Evolutionary conservation across 441 rosid genomes (phyloP), one percentile per base, ranked within the genome.

Genomic region (Arabidopsis hybrid): DNA sequence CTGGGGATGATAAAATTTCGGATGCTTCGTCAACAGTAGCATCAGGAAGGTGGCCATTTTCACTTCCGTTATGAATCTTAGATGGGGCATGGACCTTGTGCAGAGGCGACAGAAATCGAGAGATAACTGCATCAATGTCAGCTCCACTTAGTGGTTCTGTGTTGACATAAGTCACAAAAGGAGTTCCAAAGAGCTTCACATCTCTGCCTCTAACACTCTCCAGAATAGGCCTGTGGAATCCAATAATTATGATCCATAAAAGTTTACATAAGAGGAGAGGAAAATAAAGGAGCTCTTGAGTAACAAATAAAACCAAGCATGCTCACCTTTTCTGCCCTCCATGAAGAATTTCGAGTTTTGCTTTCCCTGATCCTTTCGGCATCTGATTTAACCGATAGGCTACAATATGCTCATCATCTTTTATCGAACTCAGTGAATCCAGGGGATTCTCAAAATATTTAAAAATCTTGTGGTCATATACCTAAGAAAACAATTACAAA

Each of bases 281-380:
- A 57, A 42, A 17, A 21, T 49, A 39, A 11, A 34, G 17, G 14
- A 38, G 13, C 39, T 43, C 21, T 47, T 14, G 57, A 45, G 43
- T 55, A 31, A 18, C 6, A 7, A 8, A 66, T 21, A 2, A 66
- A 72, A 65, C 45, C 17, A 65, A 74, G 75, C 26, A 31, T 66
- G 36, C 85, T 83, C 73, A 95, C 99, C 82, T 88, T 65, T 83
- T 87, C 67, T 56, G 77, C 82, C 79, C 78, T 46, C 87, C 85
- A 76, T 88, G 91, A 68, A 86, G 80, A 39, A 95, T 79, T 84
- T 87, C 91, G 26, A 95, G 78, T 77, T 71, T 95, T 73, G 58
- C 85, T 80, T 88, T 91, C 9, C 93, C 93, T 5, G 69, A 56
- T 75, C 66, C 83, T 75, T 83, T 85, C 17, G 70, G 85, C 45